These are phyloP conservation scores for Puccinia horiana DNA, from an alignment of 1,284 basidiomycete genomes.

Conservation along the genomic window DNA sequence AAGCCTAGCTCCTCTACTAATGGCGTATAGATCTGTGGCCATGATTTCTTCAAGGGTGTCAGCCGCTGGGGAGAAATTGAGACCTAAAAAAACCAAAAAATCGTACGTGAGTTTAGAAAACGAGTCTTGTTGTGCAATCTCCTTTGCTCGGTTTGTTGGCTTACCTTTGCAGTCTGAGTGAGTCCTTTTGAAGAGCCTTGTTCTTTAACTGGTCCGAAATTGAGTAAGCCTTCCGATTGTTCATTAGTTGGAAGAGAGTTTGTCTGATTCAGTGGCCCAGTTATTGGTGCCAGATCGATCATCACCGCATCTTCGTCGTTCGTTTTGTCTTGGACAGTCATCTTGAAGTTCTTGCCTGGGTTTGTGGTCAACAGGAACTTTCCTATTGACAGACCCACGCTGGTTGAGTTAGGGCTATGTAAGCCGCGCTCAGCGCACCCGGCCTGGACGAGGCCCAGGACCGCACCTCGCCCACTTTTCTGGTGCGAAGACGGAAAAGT, in stretches of 20 bases:
- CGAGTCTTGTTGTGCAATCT: background rate
- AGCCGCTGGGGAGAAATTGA: slow-evolving; percentile 43
- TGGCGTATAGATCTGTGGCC: slow-evolving; percentile 47
- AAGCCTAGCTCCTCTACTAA: slow-evolving; percentile 44
- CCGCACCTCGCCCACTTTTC: too few relatives aligned
- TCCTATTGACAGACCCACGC: too few relatives aligned
- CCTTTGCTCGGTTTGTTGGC: background rate
- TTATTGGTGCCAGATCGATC: slow-evolving; percentile 2
- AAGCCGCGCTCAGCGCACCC: too few relatives aligned
- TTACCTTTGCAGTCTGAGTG: slow-evolving; percentile 23
- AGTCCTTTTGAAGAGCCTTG: slow-evolving; percentile 27
- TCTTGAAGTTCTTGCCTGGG: too few relatives aligned
- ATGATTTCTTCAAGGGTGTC: slow-evolving; percentile 38
- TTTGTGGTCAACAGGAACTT: too few relatives aligned
- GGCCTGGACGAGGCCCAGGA: too few relatives aligned
- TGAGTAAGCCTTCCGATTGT: background rate
- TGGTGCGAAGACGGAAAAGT: too few relatives aligned
- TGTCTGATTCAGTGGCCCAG: background rate
- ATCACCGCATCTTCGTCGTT: slow-evolving; percentile 21
- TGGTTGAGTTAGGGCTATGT: too few relatives aligned
- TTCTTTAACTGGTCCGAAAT: slow-evolving; percentile 29
- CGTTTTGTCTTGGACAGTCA: background rate
- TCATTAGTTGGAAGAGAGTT: background rate
- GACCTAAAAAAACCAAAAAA: slow-evolving; percentile 30
- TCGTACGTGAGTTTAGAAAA: background rate